Percentiles rank a stretch among this genome's conserved stretches.
These are phyloP conservation scores for Psidium guajava DNA, from an alignment of 345 rosid species.

Conservation along the genomic window DNA sequence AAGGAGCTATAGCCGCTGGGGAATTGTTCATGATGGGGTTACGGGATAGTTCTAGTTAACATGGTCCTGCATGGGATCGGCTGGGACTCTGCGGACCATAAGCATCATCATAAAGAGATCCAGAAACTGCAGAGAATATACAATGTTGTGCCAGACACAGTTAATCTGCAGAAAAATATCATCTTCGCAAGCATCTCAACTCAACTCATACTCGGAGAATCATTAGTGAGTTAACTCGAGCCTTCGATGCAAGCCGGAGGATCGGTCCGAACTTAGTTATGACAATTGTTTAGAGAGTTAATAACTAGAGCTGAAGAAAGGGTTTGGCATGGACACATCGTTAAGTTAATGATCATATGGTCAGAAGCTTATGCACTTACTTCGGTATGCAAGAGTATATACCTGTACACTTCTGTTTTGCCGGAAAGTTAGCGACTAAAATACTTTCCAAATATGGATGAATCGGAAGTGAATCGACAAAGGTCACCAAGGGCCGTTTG, in stretches of 20 bases:
- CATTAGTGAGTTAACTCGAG: background rate
- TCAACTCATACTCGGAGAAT: background rate
- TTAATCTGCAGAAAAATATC: background rate
- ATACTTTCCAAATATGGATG: background rate
- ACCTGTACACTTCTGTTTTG: background rate
- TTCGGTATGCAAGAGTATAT: background rate
- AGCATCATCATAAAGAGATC: background rate
- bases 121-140: background rate
- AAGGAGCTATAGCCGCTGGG: background rate
- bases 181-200: background rate
- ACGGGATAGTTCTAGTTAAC: background rate
- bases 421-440: background rate
- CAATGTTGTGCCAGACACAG: background rate
- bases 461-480: background rate
- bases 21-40: background rate
- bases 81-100: background rate
- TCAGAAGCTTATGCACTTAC: background rate
- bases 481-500: background rate
- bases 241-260: background rate
- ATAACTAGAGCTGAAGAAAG: background rate
- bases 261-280: background rate
- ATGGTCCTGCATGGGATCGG: background rate
- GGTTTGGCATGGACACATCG: background rate
- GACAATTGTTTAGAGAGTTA: background rate
- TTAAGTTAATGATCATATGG: background rate